Evolutionary conservation across 2,329 filamentous ascomycete species (phyloP).

Genomic region (Stagonosporopsis chrysanthemi): DNA sequence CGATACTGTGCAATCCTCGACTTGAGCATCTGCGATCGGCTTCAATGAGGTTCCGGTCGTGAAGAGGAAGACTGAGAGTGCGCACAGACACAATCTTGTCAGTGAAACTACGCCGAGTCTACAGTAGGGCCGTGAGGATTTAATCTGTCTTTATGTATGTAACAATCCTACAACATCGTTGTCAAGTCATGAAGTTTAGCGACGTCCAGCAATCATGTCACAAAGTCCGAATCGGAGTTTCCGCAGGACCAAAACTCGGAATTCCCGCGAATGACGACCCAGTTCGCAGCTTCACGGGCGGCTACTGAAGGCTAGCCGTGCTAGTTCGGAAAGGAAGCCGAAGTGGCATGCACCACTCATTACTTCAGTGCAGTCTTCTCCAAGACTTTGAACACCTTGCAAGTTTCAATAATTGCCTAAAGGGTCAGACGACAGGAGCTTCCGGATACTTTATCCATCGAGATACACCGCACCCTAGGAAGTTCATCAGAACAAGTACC

Average conservation of each 20-base stretch:
- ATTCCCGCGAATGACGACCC: neutral
- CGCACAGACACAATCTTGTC: too few relatives aligned
- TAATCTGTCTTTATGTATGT: neutral
- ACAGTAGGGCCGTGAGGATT: too few relatives aligned
- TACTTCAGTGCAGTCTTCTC: neutral
- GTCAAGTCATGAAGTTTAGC: neutral
- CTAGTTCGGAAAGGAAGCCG: constrained; percentile 13
- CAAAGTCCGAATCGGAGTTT: neutral
- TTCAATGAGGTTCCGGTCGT: too few relatives aligned
- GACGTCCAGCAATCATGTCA: neutral
- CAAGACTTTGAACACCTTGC: neutral
- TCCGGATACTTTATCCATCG: constrained; percentile 9
- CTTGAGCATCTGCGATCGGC: too few relatives aligned
- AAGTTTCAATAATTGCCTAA: neutral
- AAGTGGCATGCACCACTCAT: constrained; percentile 3
- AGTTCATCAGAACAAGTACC: constrained; percentile 3
- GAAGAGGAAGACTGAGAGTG: too few relatives aligned
- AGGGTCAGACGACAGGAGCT: neutral
- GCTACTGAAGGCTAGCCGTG: constrained; percentile 19
- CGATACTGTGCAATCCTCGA: too few relatives aligned
- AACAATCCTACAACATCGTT: neutral
- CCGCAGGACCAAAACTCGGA: neutral
- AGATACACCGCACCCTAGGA: neutral
- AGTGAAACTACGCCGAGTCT: too few relatives aligned
- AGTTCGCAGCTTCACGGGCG: neutral